Evolutionary conservation across 2,329 filamentous ascomycete genomes (phyloP).

Genomic region (Curvularia lunata): DNA sequence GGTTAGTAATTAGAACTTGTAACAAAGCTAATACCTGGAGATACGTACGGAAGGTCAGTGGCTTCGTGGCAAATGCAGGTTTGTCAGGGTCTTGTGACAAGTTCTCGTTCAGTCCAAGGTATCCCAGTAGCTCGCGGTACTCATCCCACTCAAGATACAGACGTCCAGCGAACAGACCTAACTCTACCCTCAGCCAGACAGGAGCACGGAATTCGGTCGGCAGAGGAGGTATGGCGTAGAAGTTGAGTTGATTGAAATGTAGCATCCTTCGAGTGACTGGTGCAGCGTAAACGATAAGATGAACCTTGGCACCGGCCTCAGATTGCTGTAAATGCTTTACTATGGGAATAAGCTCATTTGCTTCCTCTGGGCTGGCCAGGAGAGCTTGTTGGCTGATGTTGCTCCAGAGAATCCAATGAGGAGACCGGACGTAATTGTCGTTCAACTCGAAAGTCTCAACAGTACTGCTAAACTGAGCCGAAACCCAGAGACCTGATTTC

Average conservation of each 20-base stretch:
- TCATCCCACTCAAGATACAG: constrained; percentile 65
- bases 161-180: constrained; percentile 66
- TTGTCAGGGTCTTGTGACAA: constrained; percentile 6
- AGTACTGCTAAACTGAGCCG: constrained; percentile 58
- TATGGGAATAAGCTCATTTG: constrained; percentile 59
- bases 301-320: constrained; percentile 29
- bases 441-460: constrained; percentile 49
- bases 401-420: constrained; percentile 69
- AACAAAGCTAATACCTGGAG: constrained; percentile 36
- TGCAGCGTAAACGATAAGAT: constrained; percentile 65
- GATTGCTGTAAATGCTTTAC: constrained; percentile 37
- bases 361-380: constrained; percentile 69
- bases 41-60: constrained; percentile 37
- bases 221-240: constrained; percentile 59
- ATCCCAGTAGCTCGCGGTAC: constrained; percentile 34
- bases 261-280: constrained; percentile 67
- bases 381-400: constrained; percentile 56
- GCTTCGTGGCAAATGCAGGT: constrained; percentile 32
- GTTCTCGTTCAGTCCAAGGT: constrained; percentile 29
- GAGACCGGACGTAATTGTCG: constrained; percentile 56
- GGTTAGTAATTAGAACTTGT: constrained; percentile 32
- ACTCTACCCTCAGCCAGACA: constrained; percentile 61
- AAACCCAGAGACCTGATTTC: constrained; percentile 48
- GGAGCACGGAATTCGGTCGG: constrained; percentile 54
- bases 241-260: constrained; percentile 62